Percentiles rank a stretch among this genome's conserved stretches.
phyloP scores from a whole-genome alignment of 345 rosid species.

The Luvunga scandens region DNA sequence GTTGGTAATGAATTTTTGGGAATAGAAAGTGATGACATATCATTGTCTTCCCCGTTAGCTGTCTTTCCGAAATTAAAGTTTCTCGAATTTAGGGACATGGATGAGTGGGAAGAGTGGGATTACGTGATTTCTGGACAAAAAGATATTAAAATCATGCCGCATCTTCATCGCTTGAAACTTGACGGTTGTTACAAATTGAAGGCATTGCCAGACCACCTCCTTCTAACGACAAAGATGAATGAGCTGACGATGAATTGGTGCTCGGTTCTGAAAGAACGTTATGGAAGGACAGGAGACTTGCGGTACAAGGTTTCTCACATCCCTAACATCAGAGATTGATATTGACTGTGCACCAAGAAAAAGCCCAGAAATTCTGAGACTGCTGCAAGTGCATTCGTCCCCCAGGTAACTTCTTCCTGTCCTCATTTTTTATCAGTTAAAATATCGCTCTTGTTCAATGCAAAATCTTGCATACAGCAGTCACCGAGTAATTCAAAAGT shows the following conservation, averaged over 20 bases:
- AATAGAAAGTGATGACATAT: background rate
- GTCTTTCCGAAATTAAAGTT: background rate
- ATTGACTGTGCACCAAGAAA: background rate
- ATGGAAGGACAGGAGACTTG: background rate
- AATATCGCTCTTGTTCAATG: no score
- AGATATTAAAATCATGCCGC: background rate
- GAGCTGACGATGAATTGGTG: background rate
- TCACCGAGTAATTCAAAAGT: no score
- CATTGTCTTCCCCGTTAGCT: background rate
- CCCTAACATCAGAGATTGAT: background rate
- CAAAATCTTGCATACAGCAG: no score
- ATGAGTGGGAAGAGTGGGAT: background rate
- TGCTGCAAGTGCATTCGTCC: no score
- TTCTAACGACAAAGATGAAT: background rate
- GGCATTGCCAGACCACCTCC: background rate
- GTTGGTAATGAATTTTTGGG: constrained; percentile 18
- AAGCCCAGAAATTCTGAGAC: no score
- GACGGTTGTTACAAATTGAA: background rate
- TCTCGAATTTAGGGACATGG: background rate
- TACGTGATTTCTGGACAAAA: background rate
- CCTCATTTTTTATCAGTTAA: no score
- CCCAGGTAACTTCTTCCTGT: no score
- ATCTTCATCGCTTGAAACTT: background rate
- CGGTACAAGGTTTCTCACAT: background rate
- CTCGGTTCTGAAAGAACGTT: background rate